Evolutionary conservation across 148 eudicot species (phyloP).

Genomic region (Camellia japonica): DNA sequence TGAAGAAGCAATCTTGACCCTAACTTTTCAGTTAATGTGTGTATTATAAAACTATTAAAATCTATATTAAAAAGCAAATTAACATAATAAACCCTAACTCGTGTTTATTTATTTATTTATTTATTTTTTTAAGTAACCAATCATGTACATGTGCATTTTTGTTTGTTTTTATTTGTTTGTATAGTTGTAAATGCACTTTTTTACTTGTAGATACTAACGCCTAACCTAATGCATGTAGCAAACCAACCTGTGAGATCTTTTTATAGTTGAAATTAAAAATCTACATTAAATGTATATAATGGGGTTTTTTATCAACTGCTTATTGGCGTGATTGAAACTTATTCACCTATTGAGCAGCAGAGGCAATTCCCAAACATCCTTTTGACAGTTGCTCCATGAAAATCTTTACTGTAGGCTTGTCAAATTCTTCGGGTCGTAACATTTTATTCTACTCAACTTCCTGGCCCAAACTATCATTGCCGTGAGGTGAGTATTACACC

Average conservation of each 20-base stretch:
- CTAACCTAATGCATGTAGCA: neutral
- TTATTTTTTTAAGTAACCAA: neutral
- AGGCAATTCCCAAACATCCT: neutral
- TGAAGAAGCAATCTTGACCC: neutral
- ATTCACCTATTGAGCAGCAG: neutral
- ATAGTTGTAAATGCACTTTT: neutral
- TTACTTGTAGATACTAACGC: neutral
- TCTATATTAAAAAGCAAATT: neutral
- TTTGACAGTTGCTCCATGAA: neutral
- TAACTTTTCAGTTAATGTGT: neutral
- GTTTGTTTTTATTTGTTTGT: neutral
- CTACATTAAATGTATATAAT: neutral
- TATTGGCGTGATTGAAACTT: neutral
- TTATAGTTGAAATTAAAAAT: neutral
- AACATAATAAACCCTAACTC: neutral
- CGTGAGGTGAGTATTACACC: conserved; percentile 58
- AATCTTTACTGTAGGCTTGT: conserved; percentile 54
- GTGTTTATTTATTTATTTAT: no score
- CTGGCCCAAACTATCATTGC: conserved; percentile 97
- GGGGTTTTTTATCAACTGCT: neutral
- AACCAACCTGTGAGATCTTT: neutral
- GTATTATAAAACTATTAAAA: neutral
- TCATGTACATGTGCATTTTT: neutral
- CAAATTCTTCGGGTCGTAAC: conserved; percentile 79
- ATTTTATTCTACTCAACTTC: conserved; percentile 92